phyloP scores from a whole-genome alignment of 2,329 filamentous ascomycete genomes.

The Escovopsis sp. region DNA sequence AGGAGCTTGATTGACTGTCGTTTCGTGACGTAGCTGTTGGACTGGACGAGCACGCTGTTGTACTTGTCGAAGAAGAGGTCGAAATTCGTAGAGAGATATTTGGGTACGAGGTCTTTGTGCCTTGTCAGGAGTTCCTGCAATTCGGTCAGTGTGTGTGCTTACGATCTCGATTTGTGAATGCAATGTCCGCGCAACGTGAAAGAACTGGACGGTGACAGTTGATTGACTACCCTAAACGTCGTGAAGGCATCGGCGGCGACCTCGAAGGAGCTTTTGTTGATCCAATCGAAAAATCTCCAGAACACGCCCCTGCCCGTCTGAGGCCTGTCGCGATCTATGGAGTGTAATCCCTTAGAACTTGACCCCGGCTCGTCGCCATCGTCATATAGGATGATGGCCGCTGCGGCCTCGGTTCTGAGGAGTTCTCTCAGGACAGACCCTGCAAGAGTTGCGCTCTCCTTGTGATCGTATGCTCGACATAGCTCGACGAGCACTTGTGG shows the following conservation, averaged over 20 bases:
- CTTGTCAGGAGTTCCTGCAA: constrained; percentile 80
- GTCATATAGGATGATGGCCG: constrained; percentile 84
- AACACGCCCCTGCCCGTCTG: constrained; percentile 77
- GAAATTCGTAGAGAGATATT: constrained; percentile 81
- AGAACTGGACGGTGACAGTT: too few relatives aligned
- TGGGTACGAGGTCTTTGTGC: constrained; percentile 80
- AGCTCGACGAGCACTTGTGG: constrained; percentile 79
- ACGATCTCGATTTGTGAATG: background rate
- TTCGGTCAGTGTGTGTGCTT: background rate
- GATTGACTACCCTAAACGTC: constrained; percentile 73
- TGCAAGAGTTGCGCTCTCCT: constrained; percentile 82
- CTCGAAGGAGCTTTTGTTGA: constrained; percentile 91
- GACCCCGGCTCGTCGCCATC: constrained; percentile 59
- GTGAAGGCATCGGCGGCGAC: constrained; percentile 95
- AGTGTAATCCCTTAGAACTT: constrained; percentile 58
- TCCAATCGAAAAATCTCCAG: constrained; percentile 96
- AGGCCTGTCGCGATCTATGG: constrained; percentile 59
- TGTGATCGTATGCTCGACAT: constrained; percentile 77
- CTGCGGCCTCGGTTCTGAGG: constrained; percentile 75
- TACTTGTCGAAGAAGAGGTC: constrained; percentile 86
- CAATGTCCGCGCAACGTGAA: too few relatives aligned
- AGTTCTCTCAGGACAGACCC: constrained; percentile 82
- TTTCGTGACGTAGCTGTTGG: constrained; percentile 94
- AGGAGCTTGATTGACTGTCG: constrained; percentile 94
- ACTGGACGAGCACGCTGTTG: constrained; percentile 75